Evolutionary conservation across 805 yeast species (phyloP), one percentile per base, ranked within the genome.

Genomic region (Geotrichum ghanense): DNA sequence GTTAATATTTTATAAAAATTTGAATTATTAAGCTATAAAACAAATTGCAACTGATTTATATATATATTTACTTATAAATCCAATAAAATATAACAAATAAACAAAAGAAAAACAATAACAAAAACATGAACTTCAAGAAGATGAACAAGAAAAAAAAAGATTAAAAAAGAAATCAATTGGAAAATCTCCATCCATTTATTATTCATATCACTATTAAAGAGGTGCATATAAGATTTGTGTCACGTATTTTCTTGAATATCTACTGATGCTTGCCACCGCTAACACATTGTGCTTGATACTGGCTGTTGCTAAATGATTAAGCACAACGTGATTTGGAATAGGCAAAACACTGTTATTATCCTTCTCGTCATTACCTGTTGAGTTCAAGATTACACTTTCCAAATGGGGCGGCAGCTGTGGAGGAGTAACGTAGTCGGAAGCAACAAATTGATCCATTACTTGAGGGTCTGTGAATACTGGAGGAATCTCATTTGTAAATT

Each of bases 341-440:
- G 95, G 92, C 53, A 88, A 67, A 0, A 95, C 94, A 47, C 95
- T 92, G 27, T 85, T 76, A 54, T 82, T 84, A 62, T 87, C 89
- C 57, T 83, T 88, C 78, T 69, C 90, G 16, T 31, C 37, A 55
- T 81, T 86, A 55, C 76, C 67, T 54, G 70, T 72, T 12, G 71
- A 62, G 67, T 90, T 90, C 58, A 90, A 73, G 47, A 92, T 88
- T 47, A 92, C 97, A 57, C 83, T 83, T 61, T 92, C 98, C 50
- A 92, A 71, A 63, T 90, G 98, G 7, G 98, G 98, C 6, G 98
- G 98, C 44, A 92, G 71, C 60, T 84, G 95, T 20, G 98, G 98
- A 19, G 98, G 97, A 24, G 94, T 87, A 45, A 89, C 65, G 46
- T 66, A 64, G 47, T 67, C 75, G 23, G 62, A 61, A 9, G 67